Conservation (phyloP, 169 alveolate species). For the Cystoisospora suis region DNA sequence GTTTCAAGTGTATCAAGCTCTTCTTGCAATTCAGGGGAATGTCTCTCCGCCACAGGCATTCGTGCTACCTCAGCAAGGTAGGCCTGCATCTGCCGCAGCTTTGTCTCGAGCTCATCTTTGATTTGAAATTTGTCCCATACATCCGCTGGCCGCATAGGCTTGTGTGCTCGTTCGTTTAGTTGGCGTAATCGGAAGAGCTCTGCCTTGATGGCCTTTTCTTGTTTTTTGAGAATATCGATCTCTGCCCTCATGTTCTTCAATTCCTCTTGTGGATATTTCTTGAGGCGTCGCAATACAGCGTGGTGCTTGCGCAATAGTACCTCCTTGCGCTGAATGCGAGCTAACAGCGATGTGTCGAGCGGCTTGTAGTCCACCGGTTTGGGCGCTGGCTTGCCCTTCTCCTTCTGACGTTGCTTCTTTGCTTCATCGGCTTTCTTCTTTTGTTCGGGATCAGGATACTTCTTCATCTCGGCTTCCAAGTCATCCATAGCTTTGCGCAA, state of each 20-base stretch:
- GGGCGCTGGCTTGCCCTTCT: neutral
- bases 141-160: slow-evolving; percentile 50
- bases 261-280: neutral
- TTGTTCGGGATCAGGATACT: neutral
- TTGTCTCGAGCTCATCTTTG: slow-evolving; percentile 39
- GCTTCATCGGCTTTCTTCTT: neutral
- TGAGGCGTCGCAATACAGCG: neutral
- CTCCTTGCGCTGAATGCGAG: slow-evolving; percentile 30
- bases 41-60: neutral
- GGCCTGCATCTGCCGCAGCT: slow-evolving; percentile 16
- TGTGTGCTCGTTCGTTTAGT: neutral
- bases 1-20: slow-evolving; percentile 1
- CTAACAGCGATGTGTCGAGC: slow-evolving; percentile 16
- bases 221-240: slow-evolving; percentile 27
- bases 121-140: slow-evolving; percentile 38
- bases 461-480: slow-evolving; percentile 12
- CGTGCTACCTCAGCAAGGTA: neutral
- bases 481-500: slow-evolving; percentile 19
- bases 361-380: neutral
- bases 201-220: neutral
- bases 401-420: neutral
- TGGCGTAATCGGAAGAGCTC: slow-evolving; percentile 4
- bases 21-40: neutral
- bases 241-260: neutral
- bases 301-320: slow-evolving; percentile 29